Base-by-base conservation (phyloP, 2,329 filamentous ascomycete species). In the Incumbomyces delicatus region DNA sequence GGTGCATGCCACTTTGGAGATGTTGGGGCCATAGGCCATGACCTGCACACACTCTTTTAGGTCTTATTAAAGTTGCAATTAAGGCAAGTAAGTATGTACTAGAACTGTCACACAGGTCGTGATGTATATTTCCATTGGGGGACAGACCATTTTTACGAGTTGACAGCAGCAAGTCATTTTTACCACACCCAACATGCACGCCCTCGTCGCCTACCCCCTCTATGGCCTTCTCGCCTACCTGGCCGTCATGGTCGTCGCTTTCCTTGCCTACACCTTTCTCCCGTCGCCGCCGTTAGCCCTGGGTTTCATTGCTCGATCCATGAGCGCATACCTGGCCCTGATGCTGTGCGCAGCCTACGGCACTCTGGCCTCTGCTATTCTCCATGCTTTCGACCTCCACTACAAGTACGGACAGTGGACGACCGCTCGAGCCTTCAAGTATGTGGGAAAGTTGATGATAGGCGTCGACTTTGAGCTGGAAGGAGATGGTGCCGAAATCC, bases 321-420 rank as follows among this genome's bases (percentile, higher is more conserved):
- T 73, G 12, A 63, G 69, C 16, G 61, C 70, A 27, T 73, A 73
- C 54, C 63, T 64, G 34, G 68, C 63, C 32, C 61, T 72, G 13
- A 51, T 71, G 36, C 44, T 66, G 14, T 68, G 71, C 61, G 77
- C 89, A 22, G 64, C 73, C 57, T 94, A 87, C 66, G 92, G 89
- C 50, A 85, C 87, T 49, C 51, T 86, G 39, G 81, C 81, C 22
- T 87, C 85, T 37, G 75, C 89, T 51, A 59, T 78, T 49, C 75
- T 96, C 52, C 81, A 84, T 39, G 58, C 85, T 13, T 57, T 81
- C 41, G 88, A 88, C 50, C 30, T 55, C 20, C 78, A 84, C 58
- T 81, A 80, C 50, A 80, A 84, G 46, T 78, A 87, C 53, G 78
- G 85, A 22, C 92, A 96, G 73, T 96, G 88, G 87, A 80, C 86